Percentiles rank a stretch among this genome's conserved stretches.
phyloP scores from a whole-genome alignment of 768 basidiomycete genomes.

The Polyporus arcularius region DNA sequence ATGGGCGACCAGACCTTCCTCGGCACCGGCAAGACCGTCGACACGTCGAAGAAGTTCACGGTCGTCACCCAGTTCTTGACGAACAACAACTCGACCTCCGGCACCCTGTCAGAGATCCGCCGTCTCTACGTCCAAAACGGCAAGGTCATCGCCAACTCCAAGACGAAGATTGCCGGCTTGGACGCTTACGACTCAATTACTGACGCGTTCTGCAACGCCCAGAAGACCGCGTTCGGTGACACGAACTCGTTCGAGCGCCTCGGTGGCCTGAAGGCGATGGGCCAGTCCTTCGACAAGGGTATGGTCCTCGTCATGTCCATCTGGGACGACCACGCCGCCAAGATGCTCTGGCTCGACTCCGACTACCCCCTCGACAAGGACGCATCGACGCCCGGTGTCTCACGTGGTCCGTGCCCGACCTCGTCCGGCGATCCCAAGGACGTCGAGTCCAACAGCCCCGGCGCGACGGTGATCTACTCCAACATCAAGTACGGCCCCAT shows the following conservation, averaged over 20 bases:
- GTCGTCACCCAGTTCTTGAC: conserved; percentile 62
- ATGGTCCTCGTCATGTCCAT: conserved; percentile 50
- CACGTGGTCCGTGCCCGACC: conserved; percentile 51
- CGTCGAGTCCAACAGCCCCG: conserved; percentile 40
- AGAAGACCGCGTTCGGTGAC: conserved; percentile 49
- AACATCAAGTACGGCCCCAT: conserved; percentile 56
- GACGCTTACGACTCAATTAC: conserved; percentile 45
- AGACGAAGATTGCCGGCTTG: conserved; percentile 45
- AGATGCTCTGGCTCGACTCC: conserved; percentile 27
- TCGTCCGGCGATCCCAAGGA: conserved; percentile 45
- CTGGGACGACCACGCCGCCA: conserved; percentile 55
- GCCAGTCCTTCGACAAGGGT: conserved; percentile 37
- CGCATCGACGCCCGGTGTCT: conserved; percentile 41
- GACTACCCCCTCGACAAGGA: conserved; percentile 23
- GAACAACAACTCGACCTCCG: conserved; percentile 42
- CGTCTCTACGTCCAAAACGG: conserved; percentile 58
- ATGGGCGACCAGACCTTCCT: conserved; percentile 50
- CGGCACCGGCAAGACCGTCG: conserved; percentile 47
- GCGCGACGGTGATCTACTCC: conserved; percentile 49
- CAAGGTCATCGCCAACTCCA: conserved; percentile 51
- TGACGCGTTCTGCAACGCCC: conserved; percentile 45
- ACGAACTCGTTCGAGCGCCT: conserved; percentile 40
- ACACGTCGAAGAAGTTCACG: conserved; percentile 52
- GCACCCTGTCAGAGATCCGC: conserved; percentile 53
- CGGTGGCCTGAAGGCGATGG: conserved; percentile 41